Percentiles rank a stretch among this genome's conserved stretches.
Conservation (phyloP, 106 monocot species). For the Ottelia alismoides region DNA sequence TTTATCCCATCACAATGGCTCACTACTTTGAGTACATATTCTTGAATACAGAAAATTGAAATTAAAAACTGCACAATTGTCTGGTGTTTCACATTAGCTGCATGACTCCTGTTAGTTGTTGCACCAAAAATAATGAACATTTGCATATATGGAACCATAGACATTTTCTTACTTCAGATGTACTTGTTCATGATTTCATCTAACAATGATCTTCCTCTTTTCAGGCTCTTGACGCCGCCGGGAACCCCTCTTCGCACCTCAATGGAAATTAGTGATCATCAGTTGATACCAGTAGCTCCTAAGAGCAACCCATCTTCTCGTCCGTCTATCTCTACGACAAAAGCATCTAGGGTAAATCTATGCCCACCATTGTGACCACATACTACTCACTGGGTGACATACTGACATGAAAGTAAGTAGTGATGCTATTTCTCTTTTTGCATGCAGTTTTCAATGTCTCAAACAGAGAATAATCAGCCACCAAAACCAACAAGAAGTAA, state of each 20-base stretch:
- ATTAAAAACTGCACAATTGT: too few species aligned
- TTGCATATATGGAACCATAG: too few species aligned
- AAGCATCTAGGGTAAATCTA: constrained; percentile 47
- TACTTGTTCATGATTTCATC: too few species aligned
- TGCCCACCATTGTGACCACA: neutral
- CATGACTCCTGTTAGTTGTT: too few species aligned
- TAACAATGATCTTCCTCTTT: too few species aligned
- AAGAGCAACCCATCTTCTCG: constrained; percentile 18
- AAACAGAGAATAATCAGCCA: constrained; percentile 21
- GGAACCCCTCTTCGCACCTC: constrained; percentile 43
- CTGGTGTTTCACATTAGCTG: too few species aligned
- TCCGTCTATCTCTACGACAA: constrained; percentile 32
- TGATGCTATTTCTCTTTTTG: neutral
- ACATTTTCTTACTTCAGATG: too few species aligned
- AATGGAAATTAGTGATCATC: constrained; percentile 22
- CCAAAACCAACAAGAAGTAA: constrained; percentile 44
- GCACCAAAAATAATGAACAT: too few species aligned
- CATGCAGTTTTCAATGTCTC: constrained; percentile 36
- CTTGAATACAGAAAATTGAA: too few species aligned
- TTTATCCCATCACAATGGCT: too few species aligned
- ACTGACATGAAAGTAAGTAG: neutral
- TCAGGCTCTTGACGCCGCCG: constrained; percentile 77
- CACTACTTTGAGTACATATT: too few species aligned
- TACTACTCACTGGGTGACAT: neutral
- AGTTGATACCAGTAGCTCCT: constrained; percentile 12